These are phyloP conservation scores for Colletotrichum graminicola DNA, from an alignment of 2,329 filamentous ascomycete genomes.

Conservation along the genomic window DNA sequence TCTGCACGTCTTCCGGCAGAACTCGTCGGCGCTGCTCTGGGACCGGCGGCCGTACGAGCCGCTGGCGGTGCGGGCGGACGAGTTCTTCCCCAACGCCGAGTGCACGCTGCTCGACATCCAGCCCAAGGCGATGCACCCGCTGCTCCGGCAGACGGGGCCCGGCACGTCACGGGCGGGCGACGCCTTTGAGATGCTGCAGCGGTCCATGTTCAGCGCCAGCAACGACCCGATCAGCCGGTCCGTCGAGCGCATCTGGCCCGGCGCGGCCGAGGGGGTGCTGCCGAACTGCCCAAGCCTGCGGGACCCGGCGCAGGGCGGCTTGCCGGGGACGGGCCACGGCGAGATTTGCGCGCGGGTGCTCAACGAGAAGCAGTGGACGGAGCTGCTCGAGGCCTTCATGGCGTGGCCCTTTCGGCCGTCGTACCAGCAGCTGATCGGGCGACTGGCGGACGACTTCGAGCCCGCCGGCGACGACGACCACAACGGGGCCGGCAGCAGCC, in stretches of 20 bases:
- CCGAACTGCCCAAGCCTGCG: slow-evolving; percentile 61
- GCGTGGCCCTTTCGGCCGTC: slow-evolving; percentile 74
- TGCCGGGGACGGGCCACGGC: slow-evolving; percentile 53
- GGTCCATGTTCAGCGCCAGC: slow-evolving; percentile 53
- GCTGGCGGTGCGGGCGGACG: slow-evolving; percentile 66
- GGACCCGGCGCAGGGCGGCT: slow-evolving; percentile 63
- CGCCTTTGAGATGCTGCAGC: slow-evolving; percentile 65
- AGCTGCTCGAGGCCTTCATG: slow-evolving; percentile 71
- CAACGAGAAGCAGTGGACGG: slow-evolving; percentile 66
- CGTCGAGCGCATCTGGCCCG: slow-evolving; percentile 69
- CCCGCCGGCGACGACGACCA: neutral
- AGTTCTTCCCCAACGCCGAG: slow-evolving; percentile 75
- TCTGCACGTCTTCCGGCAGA: slow-evolving; percentile 61
- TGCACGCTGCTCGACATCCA: slow-evolving; percentile 75
- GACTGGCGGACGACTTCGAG: slow-evolving; percentile 50
- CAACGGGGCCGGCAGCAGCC: slow-evolving; percentile 12
- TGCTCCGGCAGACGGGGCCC: slow-evolving; percentile 61
- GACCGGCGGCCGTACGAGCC: slow-evolving; percentile 80
- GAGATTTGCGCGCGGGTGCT: slow-evolving; percentile 62
- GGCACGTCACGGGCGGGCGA: slow-evolving; percentile 58
- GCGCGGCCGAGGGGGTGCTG: slow-evolving; percentile 67
- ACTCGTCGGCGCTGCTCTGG: slow-evolving; percentile 70
- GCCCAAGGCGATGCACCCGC: slow-evolving; percentile 65
- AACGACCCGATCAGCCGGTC: slow-evolving; percentile 54
- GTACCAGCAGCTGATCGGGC: slow-evolving; percentile 62